These are phyloP conservation scores for Hericium alpestre DNA, from an alignment of 768 basidiomycete genomes.

Conservation along the genomic window DNA sequence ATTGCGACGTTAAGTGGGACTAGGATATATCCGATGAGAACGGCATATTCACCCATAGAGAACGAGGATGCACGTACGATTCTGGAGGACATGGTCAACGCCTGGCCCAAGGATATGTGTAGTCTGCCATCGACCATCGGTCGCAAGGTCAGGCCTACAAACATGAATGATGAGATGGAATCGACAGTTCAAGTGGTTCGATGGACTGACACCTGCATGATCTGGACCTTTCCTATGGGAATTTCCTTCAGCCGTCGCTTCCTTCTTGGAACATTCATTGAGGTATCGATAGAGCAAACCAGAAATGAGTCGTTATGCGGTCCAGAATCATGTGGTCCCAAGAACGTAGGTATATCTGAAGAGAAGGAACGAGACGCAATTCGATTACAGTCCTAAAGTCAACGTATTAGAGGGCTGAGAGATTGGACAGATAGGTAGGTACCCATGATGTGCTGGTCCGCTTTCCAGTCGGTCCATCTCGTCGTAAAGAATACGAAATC, in stretches of 20 bases:
- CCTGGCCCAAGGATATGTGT: background rate
- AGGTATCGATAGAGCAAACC: conserved; percentile 3
- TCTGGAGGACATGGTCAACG: background rate
- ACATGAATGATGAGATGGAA: background rate
- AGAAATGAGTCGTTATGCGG: conserved; percentile 7
- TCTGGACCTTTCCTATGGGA: background rate
- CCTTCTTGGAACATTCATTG: background rate
- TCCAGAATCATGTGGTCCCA: conserved; percentile 4
- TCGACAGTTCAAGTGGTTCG: background rate
- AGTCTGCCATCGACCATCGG: background rate
- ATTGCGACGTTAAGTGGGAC: conserved; percentile 45
- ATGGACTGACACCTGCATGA: background rate
- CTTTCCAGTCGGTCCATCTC: background rate
- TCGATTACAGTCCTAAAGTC: background rate
- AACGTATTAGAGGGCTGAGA: background rate
- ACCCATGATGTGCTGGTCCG: conserved; percentile 30
- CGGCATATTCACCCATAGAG: background rate
- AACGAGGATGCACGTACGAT: background rate
- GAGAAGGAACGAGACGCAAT: background rate
- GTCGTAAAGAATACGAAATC: conserved; percentile 20
- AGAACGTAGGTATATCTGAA: conserved; percentile 6
- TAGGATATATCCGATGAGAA: conserved; percentile 16
- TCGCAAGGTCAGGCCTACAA: background rate
- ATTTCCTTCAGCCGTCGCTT: background rate
- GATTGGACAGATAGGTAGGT: conserved; percentile 1